These are phyloP conservation scores for Candida mesenterica DNA, from an alignment of 1,139 yeast genomes.

Conservation along the genomic window DNA sequence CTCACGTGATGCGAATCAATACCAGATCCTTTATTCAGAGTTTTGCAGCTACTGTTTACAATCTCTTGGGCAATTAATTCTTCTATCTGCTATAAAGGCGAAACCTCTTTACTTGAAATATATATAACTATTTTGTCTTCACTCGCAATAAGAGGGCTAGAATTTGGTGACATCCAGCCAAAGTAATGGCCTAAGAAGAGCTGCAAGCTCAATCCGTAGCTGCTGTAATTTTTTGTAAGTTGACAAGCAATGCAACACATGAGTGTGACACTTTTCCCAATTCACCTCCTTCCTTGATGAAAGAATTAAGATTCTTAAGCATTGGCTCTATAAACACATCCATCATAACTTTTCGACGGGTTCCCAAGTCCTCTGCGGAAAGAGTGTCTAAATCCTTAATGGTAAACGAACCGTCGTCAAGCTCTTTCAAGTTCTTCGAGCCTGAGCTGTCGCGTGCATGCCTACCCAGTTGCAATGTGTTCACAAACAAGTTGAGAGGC, in stretches of 20 bases:
- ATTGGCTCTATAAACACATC: conserved; percentile 55
- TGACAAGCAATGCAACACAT: conserved; percentile 21
- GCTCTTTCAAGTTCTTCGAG: conserved; percentile 9
- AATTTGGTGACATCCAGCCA: no score
- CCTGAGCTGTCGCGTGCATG: conserved; percentile 3
- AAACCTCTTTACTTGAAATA: no score
- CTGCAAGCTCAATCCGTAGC: conserved; percentile 1
- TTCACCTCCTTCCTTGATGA: conserved; percentile 74
- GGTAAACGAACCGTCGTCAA: conserved; percentile 28
- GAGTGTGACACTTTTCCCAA: conserved; percentile 58
- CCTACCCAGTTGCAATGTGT: conserved; percentile 26
- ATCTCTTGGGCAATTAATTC: background rate
- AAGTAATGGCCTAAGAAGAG: no score
- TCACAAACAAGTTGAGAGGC: conserved; percentile 52
- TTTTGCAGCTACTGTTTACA: no score
- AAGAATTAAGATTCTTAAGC: conserved; percentile 47
- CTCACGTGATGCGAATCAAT: no score
- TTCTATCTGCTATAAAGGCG: no score
- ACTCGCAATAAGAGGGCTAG: no score
- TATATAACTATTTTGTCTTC: no score
- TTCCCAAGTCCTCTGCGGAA: conserved; percentile 56
- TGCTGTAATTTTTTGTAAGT: conserved; percentile 9
- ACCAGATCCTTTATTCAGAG: no score
- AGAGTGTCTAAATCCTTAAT: conserved; percentile 33
- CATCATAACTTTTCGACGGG: conserved; percentile 55